These are phyloP conservation scores for Metschnikowia colocasiae DNA, from an alignment of 805 yeast species.

Conservation along the genomic window DNA sequence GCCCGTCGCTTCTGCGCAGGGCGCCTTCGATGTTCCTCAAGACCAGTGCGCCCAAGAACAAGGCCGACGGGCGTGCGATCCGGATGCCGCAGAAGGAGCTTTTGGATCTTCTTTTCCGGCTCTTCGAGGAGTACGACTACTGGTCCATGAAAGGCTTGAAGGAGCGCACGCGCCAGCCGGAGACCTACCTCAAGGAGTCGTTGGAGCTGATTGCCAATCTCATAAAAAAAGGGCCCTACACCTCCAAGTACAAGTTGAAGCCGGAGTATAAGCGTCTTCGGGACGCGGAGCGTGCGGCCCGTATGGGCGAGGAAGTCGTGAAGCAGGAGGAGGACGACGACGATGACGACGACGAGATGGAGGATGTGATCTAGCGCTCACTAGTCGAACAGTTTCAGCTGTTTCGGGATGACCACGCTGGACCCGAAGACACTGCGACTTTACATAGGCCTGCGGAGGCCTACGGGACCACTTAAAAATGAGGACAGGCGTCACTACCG, in stretches of 20 bases:
- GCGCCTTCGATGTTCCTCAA: conserved; percentile 65
- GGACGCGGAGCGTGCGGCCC: conserved; percentile 72
- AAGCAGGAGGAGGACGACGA: conserved; percentile 36
- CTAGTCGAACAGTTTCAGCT: no score
- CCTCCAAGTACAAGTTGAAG: conserved; percentile 82
- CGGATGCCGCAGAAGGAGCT: conserved; percentile 92
- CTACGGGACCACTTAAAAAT: no score
- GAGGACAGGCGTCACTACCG: no score
- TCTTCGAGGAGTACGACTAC: conserved; percentile 92
- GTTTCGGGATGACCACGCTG: no score
- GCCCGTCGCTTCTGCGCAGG: conserved; percentile 71
- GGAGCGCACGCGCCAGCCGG: conserved; percentile 95
- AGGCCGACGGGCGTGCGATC: conserved; percentile 77
- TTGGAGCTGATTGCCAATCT: conserved; percentile 84
- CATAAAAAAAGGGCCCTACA: conserved; percentile 94
- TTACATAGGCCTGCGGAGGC: no score
- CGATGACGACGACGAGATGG: conserved; percentile 53
- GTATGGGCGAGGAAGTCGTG: conserved; percentile 44
- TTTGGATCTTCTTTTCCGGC: conserved; percentile 78
- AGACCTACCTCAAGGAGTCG: conserved; percentile 84
- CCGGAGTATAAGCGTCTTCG: conserved; percentile 82
- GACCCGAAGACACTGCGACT: no score
- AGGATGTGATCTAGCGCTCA: conserved; percentile 25
- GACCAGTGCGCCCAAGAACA: conserved; percentile 41
- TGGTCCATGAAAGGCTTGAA: conserved; percentile 94